A percentile compares a stretch with the other conserved stretches of the same genome.
Conservation (phyloP, 176 grass and related monocot species). For the Musa schizocarpa region DNA sequence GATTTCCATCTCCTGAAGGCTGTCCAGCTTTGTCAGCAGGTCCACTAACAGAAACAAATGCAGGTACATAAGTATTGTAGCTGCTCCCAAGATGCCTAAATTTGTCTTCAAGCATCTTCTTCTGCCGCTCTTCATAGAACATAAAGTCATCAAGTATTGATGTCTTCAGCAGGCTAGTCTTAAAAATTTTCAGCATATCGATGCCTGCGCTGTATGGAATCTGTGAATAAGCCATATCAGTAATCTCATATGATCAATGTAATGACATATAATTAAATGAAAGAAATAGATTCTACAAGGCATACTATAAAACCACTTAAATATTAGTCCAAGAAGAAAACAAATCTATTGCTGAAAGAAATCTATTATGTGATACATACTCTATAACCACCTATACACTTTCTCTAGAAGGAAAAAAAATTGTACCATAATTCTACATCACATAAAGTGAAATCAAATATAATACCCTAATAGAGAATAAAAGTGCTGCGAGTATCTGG, state of each 20-base stretch:
- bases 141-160: conserved; percentile 76
- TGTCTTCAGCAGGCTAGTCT: conserved; percentile 31
- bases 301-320: no score
- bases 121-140: conserved; percentile 60
- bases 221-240: conserved; percentile 29
- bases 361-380: not conserved
- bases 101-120: conserved; percentile 36
- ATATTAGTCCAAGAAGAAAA: not conserved
- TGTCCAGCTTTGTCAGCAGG: conserved; percentile 3
- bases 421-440: no score
- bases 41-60: conserved; percentile 26
- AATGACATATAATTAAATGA: not conserved
- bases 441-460: not conserved
- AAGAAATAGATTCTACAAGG: not conserved
- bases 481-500: not conserved
- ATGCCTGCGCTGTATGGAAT: conserved; percentile 45
- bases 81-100: conserved; percentile 42
- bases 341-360: not conserved
- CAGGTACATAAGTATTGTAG: conserved; percentile 59
- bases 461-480: not conserved
- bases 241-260: conserved; percentile 1
- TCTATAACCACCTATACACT: no score
- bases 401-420: no score
- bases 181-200: conserved; percentile 57
- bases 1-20: conserved; percentile 21